Percentiles rank a stretch among this genome's conserved stretches.
Evolutionary conservation across 208 protist species (phyloP).

Genomic region (Leishmania gerbilli): DNA sequence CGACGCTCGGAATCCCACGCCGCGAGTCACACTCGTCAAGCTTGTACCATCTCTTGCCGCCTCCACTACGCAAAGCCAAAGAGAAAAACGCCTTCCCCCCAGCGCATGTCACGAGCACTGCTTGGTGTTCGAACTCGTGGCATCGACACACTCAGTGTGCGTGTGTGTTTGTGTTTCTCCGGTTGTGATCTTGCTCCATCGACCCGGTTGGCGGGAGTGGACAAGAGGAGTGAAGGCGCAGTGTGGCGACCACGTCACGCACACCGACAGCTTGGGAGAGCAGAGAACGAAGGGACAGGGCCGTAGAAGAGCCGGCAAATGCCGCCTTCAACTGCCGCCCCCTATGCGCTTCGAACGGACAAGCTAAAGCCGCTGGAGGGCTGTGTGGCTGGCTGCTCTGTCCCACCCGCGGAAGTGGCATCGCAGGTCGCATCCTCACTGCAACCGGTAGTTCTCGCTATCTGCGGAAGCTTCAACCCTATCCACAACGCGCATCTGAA

Average conservation of each 20-base stretch:
- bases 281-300: background rate
- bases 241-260: background rate
- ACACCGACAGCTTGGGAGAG: background rate
- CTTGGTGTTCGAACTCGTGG: background rate
- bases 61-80: background rate
- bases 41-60: background rate
- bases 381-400: background rate
- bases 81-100: background rate
- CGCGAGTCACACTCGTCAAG: background rate
- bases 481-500: constrained; percentile 75
- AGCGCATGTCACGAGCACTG: background rate
- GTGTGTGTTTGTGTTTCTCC: background rate
- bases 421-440: background rate
- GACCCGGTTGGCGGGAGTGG: background rate
- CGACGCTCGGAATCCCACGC: background rate
- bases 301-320: background rate
- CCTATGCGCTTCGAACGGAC: constrained; percentile 11
- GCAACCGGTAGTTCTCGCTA: constrained; percentile 49
- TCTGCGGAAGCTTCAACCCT: constrained; percentile 88
- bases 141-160: background rate
- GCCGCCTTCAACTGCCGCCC: background rate
- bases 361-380: constrained; percentile 45
- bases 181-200: background rate
- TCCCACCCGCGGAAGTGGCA: background rate
- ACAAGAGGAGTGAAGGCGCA: background rate